Evolutionary conservation across 2,329 filamentous ascomycete species (phyloP).

Genomic region (Seiridium cupressi): DNA sequence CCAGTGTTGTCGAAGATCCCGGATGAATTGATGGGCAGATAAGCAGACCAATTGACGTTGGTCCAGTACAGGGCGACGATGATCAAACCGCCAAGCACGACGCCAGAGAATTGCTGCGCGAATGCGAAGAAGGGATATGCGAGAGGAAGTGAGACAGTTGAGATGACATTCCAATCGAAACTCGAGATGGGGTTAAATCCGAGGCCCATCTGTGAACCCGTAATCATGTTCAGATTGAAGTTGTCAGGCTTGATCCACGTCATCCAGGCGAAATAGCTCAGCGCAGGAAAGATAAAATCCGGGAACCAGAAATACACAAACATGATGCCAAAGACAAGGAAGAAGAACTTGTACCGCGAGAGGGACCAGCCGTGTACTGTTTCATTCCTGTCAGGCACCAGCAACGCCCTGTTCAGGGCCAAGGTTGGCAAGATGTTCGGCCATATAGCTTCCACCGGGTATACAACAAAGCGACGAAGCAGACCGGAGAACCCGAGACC

Average conservation of each 20-base stretch:
- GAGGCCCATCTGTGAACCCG: conserved; percentile 25
- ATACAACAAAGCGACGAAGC: conserved; percentile 20
- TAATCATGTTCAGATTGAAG: not conserved
- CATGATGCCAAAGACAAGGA: conserved; percentile 37
- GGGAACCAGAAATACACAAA: conserved; percentile 50
- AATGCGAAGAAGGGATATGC: conserved; percentile 55
- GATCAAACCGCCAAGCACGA: conserved; percentile 11
- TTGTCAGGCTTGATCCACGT: conserved; percentile 43
- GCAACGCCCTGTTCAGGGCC: conserved; percentile 44
- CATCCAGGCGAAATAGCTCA: conserved; percentile 47
- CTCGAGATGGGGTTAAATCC: conserved; percentile 9
- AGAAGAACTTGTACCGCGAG: conserved; percentile 42
- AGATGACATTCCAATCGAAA: conserved; percentile 18
- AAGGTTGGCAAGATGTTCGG: conserved; percentile 42
- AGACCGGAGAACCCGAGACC: conserved; percentile 52
- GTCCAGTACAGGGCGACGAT: conserved; percentile 14
- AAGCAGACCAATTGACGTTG: conserved; percentile 9
- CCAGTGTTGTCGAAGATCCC: not conserved
- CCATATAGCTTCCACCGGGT: conserved; percentile 34
- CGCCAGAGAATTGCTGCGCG: conserved; percentile 44
- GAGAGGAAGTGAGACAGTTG: conserved; percentile 46
- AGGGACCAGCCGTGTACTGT: conserved; percentile 26
- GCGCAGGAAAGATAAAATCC: conserved; percentile 39
- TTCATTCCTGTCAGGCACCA: not conserved
- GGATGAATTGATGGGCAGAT: conserved; percentile 29